Base-by-base conservation (phyloP, 345 rosid species). In the Melastoma malabathricum region DNA sequence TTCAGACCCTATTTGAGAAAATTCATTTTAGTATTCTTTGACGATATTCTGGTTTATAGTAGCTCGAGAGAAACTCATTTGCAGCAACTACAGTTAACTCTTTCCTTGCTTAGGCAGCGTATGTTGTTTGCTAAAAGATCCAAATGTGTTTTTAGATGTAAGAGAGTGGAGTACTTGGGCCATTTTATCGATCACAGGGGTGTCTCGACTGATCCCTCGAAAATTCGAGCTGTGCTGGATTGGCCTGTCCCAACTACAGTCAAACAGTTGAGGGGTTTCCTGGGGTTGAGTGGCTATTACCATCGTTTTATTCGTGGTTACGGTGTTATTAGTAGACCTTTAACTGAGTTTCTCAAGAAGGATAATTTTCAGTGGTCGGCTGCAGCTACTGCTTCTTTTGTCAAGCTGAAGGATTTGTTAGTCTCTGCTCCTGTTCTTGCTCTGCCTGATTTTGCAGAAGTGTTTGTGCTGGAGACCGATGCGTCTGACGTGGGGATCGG, bases 261-360 rank as follows among this genome's bases (percentile, higher is more conserved):
- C 10, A 58, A 49, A 41, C 18, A 49, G 10, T 4, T 58, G 8
- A 10, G 56, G n/a, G 55, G 43, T 0, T 59, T 59, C 18, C 15
- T 50, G 0, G 62, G 62, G 0, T 16, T 59, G 0, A 50, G 47
- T 0, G 55, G 55, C 7, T 59, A 59, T 38, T 59, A 59, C 16
- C 5, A 29, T 6, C 5, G 38, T 5, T 29, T 29, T 29, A 29
- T 29, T 29, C 5, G 38, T 6, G 38, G 38, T 9, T 34, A 34
- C 2, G 41, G 12, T 34, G 12, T 12, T 12, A 7, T 34, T 7
- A 34, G 41, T 34, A 34, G 41, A 12, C 41, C 41, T 2, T 34
- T 34, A 12, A 34, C 41, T 34, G 41, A 34, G 10, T 12, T 34
- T 6, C 41, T 34, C 2, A 34, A 34, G 41, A 34, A 34, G 12